Evolutionary conservation across 2,329 filamentous ascomycete species (phyloP).

Genomic region (Davidsoniella neocaledoniae): DNA sequence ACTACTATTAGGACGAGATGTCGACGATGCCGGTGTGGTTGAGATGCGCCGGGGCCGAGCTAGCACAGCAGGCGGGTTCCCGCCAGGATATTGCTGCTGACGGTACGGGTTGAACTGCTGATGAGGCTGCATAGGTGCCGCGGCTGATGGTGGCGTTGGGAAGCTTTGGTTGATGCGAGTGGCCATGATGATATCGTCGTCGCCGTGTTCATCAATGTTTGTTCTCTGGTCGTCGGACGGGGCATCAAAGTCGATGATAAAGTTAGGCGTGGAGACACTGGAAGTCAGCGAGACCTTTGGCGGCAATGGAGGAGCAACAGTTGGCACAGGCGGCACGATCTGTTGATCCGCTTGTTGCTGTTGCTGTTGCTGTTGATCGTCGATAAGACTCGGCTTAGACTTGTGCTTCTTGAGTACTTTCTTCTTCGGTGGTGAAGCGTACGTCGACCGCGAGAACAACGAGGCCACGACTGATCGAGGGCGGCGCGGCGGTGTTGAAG

Average conservation of each 20-base stretch:
- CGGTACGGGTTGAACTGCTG: not conserved
- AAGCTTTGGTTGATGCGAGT: constrained; percentile 4
- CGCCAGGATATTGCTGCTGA: not conserved
- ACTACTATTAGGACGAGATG: not conserved
- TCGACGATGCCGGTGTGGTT: constrained; percentile 13
- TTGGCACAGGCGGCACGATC: not conserved
- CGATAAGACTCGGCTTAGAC: not conserved
- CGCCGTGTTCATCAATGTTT: not conserved
- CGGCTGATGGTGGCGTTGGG: not conserved
- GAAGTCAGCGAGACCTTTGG: not conserved
- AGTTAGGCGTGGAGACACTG: not conserved
- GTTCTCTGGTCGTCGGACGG: not conserved
- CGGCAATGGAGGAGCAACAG: constrained; percentile 1
- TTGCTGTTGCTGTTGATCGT: constrained; percentile 2
- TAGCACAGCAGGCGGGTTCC: constrained; percentile 13
- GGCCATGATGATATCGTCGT: not conserved
- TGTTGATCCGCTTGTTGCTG: constrained; percentile 3
- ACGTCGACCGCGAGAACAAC: constrained; percentile 7
- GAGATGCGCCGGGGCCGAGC: constrained; percentile 24
- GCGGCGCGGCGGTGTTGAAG: constrained; percentile 3
- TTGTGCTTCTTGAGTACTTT: constrained; percentile 6
- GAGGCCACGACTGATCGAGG: constrained; percentile 7
- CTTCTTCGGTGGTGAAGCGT: not conserved
- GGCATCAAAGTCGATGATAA: not conserved
- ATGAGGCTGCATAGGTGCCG: not conserved